Percentiles rank a stretch among this genome's conserved stretches.
Evolutionary conservation across 1,284 basidiomycete species (phyloP).

Genomic region (Cerrena zonata): DNA sequence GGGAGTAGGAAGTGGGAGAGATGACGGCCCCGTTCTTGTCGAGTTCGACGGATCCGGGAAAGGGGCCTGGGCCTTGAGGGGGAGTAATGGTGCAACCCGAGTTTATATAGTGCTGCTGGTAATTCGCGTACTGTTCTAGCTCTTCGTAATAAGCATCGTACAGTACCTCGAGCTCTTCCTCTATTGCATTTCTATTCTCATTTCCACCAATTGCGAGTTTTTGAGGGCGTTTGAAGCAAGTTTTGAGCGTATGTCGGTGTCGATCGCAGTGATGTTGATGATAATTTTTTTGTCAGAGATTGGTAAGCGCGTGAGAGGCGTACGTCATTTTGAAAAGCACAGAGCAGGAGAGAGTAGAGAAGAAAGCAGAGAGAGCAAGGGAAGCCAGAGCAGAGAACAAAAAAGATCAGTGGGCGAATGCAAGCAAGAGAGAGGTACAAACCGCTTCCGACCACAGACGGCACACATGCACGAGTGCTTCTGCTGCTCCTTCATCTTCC

Average conservation of each 20-base stretch:
- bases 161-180: slow-evolving; percentile 97
- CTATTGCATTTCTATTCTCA: slow-evolving; percentile 79
- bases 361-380: slow-evolving; percentile 5
- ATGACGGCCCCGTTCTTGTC: slow-evolving; percentile 86
- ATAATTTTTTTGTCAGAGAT: neutral
- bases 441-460: slow-evolving; percentile 95
- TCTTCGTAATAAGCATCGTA: slow-evolving; percentile 99
- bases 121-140: slow-evolving; percentile 96
- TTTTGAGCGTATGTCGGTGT: slow-evolving; percentile 6
- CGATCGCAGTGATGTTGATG: slow-evolving; percentile 3
- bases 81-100: slow-evolving; percentile 82
- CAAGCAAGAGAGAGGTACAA: slow-evolving; percentile 36
- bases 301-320: neutral
- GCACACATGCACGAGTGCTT: slow-evolving; percentile 93
- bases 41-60: slow-evolving; percentile 94
- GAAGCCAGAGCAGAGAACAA: slow-evolving; percentile 18
- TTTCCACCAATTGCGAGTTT: slow-evolving; percentile 11
- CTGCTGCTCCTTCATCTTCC: slow-evolving; percentile 99
- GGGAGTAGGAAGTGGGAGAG: slow-evolving; percentile 42
- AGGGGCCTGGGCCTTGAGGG: slow-evolving; percentile 93
- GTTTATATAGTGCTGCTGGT: slow-evolving; percentile 88
- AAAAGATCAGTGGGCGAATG: slow-evolving; percentile 34
- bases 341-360: neutral
- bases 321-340: neutral
- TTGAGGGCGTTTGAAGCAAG: slow-evolving; percentile 7